phyloP scores from a whole-genome alignment of 495 filamentous ascomycete genomes.

The Xylaria palmicola region DNA sequence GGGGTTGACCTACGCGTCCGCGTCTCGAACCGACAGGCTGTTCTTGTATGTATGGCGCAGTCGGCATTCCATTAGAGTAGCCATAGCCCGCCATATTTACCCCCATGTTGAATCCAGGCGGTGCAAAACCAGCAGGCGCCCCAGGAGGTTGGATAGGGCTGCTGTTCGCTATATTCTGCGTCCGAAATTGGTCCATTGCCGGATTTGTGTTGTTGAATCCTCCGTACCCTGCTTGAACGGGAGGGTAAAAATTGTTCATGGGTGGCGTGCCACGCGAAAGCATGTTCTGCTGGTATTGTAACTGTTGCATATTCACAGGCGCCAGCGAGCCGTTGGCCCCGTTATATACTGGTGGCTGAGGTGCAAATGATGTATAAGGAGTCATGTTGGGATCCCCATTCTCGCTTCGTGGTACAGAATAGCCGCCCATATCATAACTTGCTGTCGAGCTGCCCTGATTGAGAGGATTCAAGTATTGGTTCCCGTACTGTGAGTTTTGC shows the following conservation, averaged over 20 bases:
- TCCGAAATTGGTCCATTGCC: conserved; percentile 50
- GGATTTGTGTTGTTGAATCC: conserved; percentile 47
- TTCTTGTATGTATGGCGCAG: conserved; percentile 48
- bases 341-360: conserved; percentile 51
- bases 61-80: conserved; percentile 43
- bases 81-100: conserved; percentile 47
- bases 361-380: conserved; percentile 51
- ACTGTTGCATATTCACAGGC: conserved; percentile 49
- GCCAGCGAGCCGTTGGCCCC: conserved; percentile 46
- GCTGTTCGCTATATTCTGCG: conserved; percentile 39
- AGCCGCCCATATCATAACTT: conserved; percentile 49
- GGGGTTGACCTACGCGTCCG: conserved; percentile 52
- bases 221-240: conserved; percentile 47
- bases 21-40: conserved; percentile 50
- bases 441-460: conserved; percentile 28
- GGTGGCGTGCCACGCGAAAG: conserved; percentile 51
- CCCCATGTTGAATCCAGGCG: conserved; percentile 51
- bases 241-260: conserved; percentile 52
- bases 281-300: conserved; percentile 61
- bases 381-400: conserved; percentile 56
- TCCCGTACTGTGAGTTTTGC: conserved; percentile 38
- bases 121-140: conserved; percentile 37
- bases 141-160: conserved; percentile 47
- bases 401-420: conserved; percentile 53
- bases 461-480: conserved; percentile 46